Evolutionary conservation across 345 rosid species (phyloP).

Genomic region (Syzygium aromaticum): DNA sequence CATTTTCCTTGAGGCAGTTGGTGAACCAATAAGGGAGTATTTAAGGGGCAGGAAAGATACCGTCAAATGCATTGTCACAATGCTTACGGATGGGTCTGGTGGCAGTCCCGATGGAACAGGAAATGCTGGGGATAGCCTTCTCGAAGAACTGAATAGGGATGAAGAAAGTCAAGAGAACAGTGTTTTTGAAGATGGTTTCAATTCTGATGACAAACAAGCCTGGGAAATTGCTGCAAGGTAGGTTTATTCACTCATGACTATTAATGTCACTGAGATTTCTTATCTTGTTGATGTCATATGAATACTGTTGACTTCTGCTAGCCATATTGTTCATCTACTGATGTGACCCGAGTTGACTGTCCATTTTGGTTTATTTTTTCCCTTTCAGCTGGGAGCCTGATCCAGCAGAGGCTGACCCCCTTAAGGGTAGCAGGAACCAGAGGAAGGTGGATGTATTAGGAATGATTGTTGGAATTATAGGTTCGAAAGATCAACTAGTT

Average conservation of each 20-base stretch:
- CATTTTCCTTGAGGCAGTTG: conserved; percentile 90
- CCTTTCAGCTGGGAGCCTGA: conserved; percentile 95
- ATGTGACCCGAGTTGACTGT: neutral
- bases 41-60: conserved; percentile 91
- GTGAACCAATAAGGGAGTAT: conserved; percentile 95
- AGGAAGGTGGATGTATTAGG: conserved; percentile 90
- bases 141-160: conserved; percentile 92
- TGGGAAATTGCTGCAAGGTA: conserved; percentile 77
- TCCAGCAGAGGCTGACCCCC: conserved; percentile 87
- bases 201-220: conserved; percentile 81
- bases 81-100: conserved; percentile 94
- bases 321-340: neutral
- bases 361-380: neutral
- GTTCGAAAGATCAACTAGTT: conserved; percentile 91
- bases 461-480: conserved; percentile 91
- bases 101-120: conserved; percentile 81
- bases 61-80: conserved; percentile 90
- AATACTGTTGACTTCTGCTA: neutral
- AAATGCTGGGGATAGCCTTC: conserved; percentile 90
- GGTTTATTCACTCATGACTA: neutral
- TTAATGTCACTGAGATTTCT: neutral
- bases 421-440: conserved; percentile 68
- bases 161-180: conserved; percentile 74
- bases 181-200: conserved; percentile 67
- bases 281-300: neutral